Conservation (phyloP, 352 stramenopile species). For the Phytophthora sojae region DNA sequence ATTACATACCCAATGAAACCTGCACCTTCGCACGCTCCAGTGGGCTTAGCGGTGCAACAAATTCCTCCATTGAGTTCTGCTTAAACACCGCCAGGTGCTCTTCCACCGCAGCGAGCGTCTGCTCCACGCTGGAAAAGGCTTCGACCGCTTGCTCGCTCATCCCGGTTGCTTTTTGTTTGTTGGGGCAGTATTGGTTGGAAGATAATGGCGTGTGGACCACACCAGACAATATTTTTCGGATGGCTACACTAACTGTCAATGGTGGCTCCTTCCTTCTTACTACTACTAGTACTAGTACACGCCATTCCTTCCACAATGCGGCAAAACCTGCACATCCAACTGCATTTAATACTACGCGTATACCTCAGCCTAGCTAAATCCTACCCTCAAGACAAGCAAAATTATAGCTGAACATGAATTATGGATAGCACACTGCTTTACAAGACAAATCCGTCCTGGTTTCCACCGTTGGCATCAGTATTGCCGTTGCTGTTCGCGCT, state of each 20-base stretch:
- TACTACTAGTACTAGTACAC: background rate
- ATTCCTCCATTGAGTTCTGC: slow-evolving; percentile 61
- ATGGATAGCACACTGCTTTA: slow-evolving; percentile 13
- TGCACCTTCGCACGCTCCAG: slow-evolving; percentile 87
- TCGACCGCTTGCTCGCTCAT: slow-evolving; percentile 75
- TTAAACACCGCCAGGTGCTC: slow-evolving; percentile 74
- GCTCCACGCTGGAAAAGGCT: slow-evolving; percentile 74
- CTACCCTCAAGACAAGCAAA: background rate
- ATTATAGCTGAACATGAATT: background rate
- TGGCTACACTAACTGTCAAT: background rate
- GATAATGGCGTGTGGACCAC: slow-evolving; percentile 23
- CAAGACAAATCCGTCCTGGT: slow-evolving; percentile 23
- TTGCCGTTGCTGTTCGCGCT: slow-evolving; percentile 1
- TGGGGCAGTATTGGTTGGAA: slow-evolving; percentile 25
- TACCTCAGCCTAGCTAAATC: no score
- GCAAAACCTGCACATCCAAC: no score
- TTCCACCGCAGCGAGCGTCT: slow-evolving; percentile 81
- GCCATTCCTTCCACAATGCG: background rate
- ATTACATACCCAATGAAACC: slow-evolving; percentile 75
- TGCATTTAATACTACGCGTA: no score
- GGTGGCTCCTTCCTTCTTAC: background rate
- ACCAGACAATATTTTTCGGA: background rate
- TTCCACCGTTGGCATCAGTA: slow-evolving; percentile 3
- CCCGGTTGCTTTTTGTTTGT: slow-evolving; percentile 2
- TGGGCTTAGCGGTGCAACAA: slow-evolving; percentile 62